A percentile compares a stretch with the other conserved stretches of the same genome.
These are phyloP conservation scores for Cylindrodendrum hubeiense DNA, from an alignment of 2,329 filamentous ascomycete species.

Conservation along the genomic window DNA sequence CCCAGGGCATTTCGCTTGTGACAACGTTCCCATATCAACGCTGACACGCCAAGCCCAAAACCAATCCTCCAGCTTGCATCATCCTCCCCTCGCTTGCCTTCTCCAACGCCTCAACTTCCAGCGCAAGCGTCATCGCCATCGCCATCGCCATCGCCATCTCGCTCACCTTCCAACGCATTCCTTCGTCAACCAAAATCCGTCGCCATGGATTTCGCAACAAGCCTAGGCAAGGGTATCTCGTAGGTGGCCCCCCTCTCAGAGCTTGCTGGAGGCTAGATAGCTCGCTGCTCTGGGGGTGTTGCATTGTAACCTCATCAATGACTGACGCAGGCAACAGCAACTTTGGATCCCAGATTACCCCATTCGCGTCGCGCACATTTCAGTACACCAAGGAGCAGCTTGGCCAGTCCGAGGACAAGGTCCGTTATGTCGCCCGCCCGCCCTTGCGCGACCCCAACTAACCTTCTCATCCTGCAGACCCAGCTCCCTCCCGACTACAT, in stretches of 20 bases:
- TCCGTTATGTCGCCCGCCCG: conserved; percentile 49
- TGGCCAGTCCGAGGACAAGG: conserved; percentile 94
- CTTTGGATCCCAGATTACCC: conserved; percentile 85
- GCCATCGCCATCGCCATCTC: conserved; percentile 18
- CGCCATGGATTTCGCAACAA: conserved; percentile 72
- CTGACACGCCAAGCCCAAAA: conserved; percentile 39
- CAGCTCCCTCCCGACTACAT: conserved; percentile 98
- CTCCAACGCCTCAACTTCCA: conserved; percentile 19
- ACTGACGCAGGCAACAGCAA: conserved; percentile 54
- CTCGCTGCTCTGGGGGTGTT: conserved; percentile 24
- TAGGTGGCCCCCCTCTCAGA: conserved; percentile 50
- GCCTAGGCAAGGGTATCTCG: conserved; percentile 68
- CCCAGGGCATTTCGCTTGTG: conserved; percentile 47
- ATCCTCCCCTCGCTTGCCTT: conserved; percentile 27
- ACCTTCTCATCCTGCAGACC: conserved; percentile 68
- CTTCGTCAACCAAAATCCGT: conserved; percentile 18
- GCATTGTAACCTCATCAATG: conserved; percentile 31
- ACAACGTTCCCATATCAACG: conserved; percentile 46
- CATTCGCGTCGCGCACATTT: conserved; percentile 92
- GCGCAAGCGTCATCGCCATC: conserved; percentile 19
- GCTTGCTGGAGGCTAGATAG: conserved; percentile 26
- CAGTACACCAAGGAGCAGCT: conserved; percentile 99
- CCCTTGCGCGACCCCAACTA: conserved; percentile 29
- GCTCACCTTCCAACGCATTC: background rate
- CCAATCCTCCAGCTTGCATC: conserved; percentile 27